Evolutionary conservation across 1,139 yeast species (phyloP).

Genomic region (Yamadazyma trypodendri): DNA sequence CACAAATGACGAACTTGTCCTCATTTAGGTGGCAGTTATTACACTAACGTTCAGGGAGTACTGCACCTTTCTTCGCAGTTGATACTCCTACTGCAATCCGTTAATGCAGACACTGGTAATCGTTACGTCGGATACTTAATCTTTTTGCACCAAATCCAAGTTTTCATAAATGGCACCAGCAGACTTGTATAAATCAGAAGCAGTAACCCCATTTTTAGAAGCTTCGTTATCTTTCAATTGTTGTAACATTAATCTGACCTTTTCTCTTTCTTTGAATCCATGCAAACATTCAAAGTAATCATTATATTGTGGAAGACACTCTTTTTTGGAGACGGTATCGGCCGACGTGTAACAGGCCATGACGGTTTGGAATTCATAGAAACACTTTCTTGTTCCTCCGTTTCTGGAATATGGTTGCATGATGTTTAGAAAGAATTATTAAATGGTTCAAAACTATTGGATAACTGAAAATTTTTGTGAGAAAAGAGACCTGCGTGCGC

Average conservation of each 20-base stretch:
- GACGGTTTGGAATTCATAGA: slow-evolving; percentile 48
- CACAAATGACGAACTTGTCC: background rate
- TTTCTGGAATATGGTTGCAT: slow-evolving; percentile 53
- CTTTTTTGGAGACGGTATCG: slow-evolving; percentile 42
- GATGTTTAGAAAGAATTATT: slow-evolving; percentile 8
- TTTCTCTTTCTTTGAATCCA: slow-evolving; percentile 49
- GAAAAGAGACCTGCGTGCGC: too few relatives aligned
- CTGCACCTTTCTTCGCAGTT: too few relatives aligned
- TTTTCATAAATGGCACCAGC: slow-evolving; percentile 46
- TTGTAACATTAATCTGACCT: slow-evolving; percentile 44
- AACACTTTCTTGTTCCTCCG: slow-evolving; percentile 52
- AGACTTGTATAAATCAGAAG: slow-evolving; percentile 44
- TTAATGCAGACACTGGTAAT: too few relatives aligned
- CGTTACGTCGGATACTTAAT: slow-evolving; percentile 7
- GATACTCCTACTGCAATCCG: too few relatives aligned
- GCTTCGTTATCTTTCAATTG: slow-evolving; percentile 47
- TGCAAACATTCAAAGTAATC: slow-evolving; percentile 52
- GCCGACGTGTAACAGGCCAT: slow-evolving; percentile 49
- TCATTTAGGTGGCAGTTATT: too few relatives aligned
- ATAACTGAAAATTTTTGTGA: slow-evolving; percentile 10
- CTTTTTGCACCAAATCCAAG: slow-evolving; percentile 41
- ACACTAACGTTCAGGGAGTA: too few relatives aligned
- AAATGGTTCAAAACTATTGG: slow-evolving; percentile 13
- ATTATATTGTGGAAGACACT: slow-evolving; percentile 45
- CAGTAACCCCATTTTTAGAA: slow-evolving; percentile 41